phyloP scores from a whole-genome alignment of 495 filamentous ascomycete genomes.

The Penicillium lividum region DNA sequence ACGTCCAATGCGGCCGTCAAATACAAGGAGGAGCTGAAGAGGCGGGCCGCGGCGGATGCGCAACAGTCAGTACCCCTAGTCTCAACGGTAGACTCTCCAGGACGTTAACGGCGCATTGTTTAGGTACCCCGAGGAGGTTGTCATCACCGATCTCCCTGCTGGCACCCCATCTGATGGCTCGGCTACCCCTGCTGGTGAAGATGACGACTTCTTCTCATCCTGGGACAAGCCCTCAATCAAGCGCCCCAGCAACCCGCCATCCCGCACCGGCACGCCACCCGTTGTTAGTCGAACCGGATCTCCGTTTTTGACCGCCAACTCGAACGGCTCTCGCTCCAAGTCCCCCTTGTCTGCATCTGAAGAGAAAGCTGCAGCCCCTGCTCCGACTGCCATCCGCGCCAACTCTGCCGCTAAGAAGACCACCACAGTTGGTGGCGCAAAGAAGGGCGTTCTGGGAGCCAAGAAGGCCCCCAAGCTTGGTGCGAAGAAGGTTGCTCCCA shows the following conservation, averaged over 20 bases:
- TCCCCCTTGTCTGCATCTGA: constrained; percentile 75
- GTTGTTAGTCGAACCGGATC: constrained; percentile 81
- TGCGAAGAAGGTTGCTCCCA: constrained; percentile 79
- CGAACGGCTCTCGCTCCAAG: constrained; percentile 71
- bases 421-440: constrained; percentile 55
- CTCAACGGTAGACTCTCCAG: constrained; percentile 6
- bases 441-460: constrained; percentile 81
- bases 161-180: constrained; percentile 60
- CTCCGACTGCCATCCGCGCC: constrained; percentile 66
- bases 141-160: constrained; percentile 73
- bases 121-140: constrained; percentile 84
- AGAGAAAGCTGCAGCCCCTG: constrained; percentile 38
- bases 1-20: constrained; percentile 86
- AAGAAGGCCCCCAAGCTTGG: constrained; percentile 89
- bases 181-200: constrained; percentile 74
- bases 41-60: constrained; percentile 75
- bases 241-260: constrained; percentile 90
- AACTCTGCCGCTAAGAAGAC: constrained; percentile 78
- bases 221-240: constrained; percentile 99
- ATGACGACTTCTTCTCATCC: constrained; percentile 96
- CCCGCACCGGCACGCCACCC: constrained; percentile 85
- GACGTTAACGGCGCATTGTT: constrained; percentile 11
- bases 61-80: constrained; percentile 60
- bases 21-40: constrained; percentile 94
- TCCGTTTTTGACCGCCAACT: constrained; percentile 81